phyloP scores from a whole-genome alignment of 2,329 filamentous ascomycete species.

The Penicillium sp. region DNA sequence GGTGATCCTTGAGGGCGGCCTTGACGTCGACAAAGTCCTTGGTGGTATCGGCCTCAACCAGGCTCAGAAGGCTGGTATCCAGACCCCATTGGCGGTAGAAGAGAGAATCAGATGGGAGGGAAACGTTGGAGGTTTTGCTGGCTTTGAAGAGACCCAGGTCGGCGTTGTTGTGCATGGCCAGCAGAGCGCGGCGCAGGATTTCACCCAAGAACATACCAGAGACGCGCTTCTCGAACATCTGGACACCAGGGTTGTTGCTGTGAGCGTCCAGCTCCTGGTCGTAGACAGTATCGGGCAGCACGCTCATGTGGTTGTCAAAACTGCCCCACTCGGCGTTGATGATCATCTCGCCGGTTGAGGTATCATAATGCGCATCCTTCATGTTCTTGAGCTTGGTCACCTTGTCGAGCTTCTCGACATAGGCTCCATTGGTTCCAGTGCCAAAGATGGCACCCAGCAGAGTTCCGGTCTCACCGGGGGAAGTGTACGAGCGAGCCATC shows the following conservation, averaged over 20 bases:
- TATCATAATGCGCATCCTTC: conserved; percentile 69
- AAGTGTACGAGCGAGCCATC: conserved; percentile 96
- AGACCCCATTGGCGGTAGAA: conserved; percentile 85
- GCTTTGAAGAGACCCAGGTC: conserved; percentile 75
- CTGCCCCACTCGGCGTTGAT: conserved; percentile 99
- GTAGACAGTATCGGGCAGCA: conserved; percentile 84
- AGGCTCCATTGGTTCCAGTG: conserved; percentile 96
- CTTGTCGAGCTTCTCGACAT: conserved; percentile 87
- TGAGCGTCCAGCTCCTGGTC: conserved; percentile 78
- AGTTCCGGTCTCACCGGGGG: conserved; percentile 82
- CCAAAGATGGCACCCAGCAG: conserved; percentile 97
- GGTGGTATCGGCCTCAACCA: conserved; percentile 80
- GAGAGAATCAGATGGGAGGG: conserved; percentile 67
- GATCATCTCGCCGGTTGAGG: conserved; percentile 89
- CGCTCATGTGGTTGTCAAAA: conserved; percentile 91
- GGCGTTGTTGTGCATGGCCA: conserved; percentile 73
- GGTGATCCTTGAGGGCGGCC: conserved; percentile 75
- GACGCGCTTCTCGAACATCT: conserved; percentile 99
- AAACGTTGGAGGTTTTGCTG: conserved; percentile 75
- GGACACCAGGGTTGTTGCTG: conserved; percentile 88
- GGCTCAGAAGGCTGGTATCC: conserved; percentile 87
- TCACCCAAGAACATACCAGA: conserved; percentile 99
- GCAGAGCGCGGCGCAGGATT: conserved; percentile 78
- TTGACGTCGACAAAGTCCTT: conserved; percentile 74
- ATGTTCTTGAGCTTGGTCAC: conserved; percentile 74